Base-by-base conservation (phyloP, 805 yeast genomes). In the Saccharomycopsis malanga region DNA sequence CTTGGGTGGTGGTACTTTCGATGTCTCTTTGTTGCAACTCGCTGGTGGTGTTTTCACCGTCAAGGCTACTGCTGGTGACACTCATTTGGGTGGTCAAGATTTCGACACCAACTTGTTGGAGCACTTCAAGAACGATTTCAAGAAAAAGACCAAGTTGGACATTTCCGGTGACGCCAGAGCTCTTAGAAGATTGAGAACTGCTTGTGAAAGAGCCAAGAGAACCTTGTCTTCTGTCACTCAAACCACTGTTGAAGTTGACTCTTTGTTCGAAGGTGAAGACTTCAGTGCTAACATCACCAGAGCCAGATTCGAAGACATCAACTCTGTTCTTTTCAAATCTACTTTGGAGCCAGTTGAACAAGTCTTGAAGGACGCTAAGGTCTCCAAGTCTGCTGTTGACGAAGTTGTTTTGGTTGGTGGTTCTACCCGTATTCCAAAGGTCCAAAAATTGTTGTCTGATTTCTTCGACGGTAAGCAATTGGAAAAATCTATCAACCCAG, bases 31-130 rank as follows among this genome's bases (percentile, higher is more conserved):
- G 56, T 77, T 88, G 67, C 81, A 89, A 67, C 86, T 88, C 64
- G 95, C 87, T 65, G 96, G 88, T 65, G 97, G 96, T 73, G 87
- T 88, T 63, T 88, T 88, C 77, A 91, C 88, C 69, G 97, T 88
- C 61, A 88, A 88, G 78, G 88, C 97, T 58, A 88, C 97, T 59
- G 95, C 96, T 63, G 98, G 98, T 87, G 96, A 89, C 76, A 89
- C 98, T 61, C 98, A 89, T 74, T 83, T 89, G 75, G 98, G 98
- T 81, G 98, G 98, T 80, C 96, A 89, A 79, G 98, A 89, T 75
- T 89, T 89, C 72, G 98, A 89, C 75, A 83, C 88, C 77, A 86
- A 89, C 83, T 77, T 91, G 68, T 84, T 89, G 60, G 91, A 81
- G 72, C 87, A 80, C 78, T 91, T 91, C 81, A 80, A 82, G 74